phyloP scores from a whole-genome alignment of 1,284 basidiomycete genomes.

The Cutaneotrichosporon sp. region DNA sequence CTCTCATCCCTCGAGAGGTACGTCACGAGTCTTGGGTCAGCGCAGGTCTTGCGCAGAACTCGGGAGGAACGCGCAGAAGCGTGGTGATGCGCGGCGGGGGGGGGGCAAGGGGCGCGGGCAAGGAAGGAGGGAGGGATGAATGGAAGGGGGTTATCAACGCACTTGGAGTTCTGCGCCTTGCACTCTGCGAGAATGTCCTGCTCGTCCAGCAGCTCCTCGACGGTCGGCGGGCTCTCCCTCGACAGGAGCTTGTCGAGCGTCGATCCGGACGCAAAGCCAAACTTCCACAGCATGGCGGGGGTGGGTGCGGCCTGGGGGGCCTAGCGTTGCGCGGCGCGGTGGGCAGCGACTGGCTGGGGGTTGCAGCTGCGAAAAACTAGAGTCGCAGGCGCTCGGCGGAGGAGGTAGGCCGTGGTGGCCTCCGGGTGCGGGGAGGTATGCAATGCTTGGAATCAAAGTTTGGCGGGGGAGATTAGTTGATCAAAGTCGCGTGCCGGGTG shows the following conservation, averaged over 20 bases:
- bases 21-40: slow-evolving; percentile 40
- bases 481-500: not conserved
- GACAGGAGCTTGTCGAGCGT: slow-evolving; percentile 50
- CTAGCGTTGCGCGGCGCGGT: slow-evolving; percentile 2
- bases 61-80: too few species aligned
- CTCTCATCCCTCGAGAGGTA: slow-evolving; percentile 47
- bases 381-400: too few species aligned
- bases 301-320: not conserved
- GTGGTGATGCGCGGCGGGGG: not conserved
- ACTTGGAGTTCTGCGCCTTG: slow-evolving; percentile 83
- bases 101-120: too few species aligned
- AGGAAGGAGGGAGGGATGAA: too few species aligned
- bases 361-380: not conserved
- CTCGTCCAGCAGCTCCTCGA: slow-evolving; percentile 92
- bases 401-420: not conserved
- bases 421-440: not conserved
- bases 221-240: slow-evolving; percentile 54
- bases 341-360: slow-evolving; percentile 3
- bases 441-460: not conserved
- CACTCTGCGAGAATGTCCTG: slow-evolving; percentile 92
- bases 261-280: slow-evolving; percentile 50
- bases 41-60: too few species aligned
- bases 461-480: not conserved
- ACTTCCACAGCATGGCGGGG: slow-evolving; percentile 52
- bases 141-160: slow-evolving; percentile 24